Percentiles rank a stretch among this genome's conserved stretches.
Conservation (phyloP, 768 basidiomycete species). For the Leccinum incarnatum region DNA sequence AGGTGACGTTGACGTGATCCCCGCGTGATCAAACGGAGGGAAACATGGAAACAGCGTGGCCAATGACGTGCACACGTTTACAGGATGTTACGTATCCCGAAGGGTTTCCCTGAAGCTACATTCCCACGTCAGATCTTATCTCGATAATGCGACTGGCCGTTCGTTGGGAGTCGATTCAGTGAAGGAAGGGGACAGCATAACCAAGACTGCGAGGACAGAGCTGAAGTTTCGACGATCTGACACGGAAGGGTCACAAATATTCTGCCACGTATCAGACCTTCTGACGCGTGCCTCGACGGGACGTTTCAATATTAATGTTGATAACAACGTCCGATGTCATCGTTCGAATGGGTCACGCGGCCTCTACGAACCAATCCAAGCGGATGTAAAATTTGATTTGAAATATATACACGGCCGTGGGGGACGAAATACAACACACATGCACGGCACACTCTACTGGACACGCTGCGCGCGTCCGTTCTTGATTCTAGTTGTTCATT, state of each 20-base stretch:
- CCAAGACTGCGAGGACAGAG: no score
- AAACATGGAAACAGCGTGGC: slow-evolving; percentile 11
- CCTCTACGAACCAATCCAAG: slow-evolving; percentile 7
- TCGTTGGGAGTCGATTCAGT: not conserved
- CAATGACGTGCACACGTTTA: not conserved
- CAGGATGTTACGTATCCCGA: not conserved
- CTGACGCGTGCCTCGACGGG: not conserved
- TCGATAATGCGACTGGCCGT: not conserved
- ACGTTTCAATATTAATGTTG: not conserved
- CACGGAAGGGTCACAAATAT: not conserved
- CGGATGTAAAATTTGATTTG: not conserved
- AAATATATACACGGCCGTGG: slow-evolving; percentile 4
- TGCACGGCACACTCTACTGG: not conserved
- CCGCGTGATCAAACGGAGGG: slow-evolving; percentile 2
- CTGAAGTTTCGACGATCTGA: not conserved
- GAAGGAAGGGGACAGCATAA: not conserved
- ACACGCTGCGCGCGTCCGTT: not conserved
- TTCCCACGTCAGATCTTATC: not conserved
- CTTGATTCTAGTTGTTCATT: not conserved
- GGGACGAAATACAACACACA: slow-evolving; percentile 12
- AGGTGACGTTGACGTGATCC: slow-evolving; percentile 1
- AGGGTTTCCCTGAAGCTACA: not conserved
- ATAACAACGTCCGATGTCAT: not conserved
- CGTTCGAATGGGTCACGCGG: not conserved
- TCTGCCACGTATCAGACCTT: not conserved